These are phyloP conservation scores for Talaromyces marneffei DNA, from an alignment of 2,329 filamentous ascomycete genomes.

Conservation along the genomic window DNA sequence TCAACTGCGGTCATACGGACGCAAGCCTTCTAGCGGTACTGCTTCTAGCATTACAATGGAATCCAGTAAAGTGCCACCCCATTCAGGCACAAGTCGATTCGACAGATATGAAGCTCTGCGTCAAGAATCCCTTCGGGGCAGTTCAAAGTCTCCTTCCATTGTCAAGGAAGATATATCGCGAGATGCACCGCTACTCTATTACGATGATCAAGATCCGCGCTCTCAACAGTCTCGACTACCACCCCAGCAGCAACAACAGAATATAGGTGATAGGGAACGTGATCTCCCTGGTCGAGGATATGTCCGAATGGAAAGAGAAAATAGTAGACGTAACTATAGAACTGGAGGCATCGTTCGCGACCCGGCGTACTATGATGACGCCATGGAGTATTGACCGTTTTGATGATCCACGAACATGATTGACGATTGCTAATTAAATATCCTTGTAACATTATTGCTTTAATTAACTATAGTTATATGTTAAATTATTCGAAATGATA, in stretches of 20 bases:
- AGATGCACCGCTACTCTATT: slow-evolving; percentile 7
- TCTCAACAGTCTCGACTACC: background rate
- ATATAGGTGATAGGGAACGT: background rate
- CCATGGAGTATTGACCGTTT: slow-evolving; percentile 10
- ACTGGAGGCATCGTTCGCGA: background rate
- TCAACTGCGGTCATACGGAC: slow-evolving; percentile 17
- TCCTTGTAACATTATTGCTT: background rate
- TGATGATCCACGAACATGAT: background rate
- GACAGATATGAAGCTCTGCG: slow-evolving; percentile 24
- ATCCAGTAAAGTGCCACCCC: slow-evolving; percentile 17
- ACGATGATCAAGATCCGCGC: slow-evolving; percentile 8
- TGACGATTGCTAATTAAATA: background rate
- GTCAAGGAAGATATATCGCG: slow-evolving; percentile 13
- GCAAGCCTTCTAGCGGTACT: slow-evolving; percentile 14
- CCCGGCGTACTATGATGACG: slow-evolving; percentile 8
- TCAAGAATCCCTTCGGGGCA: slow-evolving; percentile 21
- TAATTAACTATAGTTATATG: background rate
- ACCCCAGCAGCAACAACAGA: slow-evolving; percentile 4
- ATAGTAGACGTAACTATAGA: slow-evolving; percentile 1
- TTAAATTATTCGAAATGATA: too few relatives aligned
- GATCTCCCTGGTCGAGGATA: background rate
- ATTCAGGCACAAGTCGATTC: slow-evolving; percentile 19
- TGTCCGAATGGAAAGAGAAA: slow-evolving; percentile 1
- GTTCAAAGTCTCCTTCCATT: slow-evolving; percentile 24
- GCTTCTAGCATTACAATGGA: slow-evolving; percentile 11